Base-by-base conservation (phyloP, 2,329 filamentous ascomycete species). In the Penicillium sp. region DNA sequence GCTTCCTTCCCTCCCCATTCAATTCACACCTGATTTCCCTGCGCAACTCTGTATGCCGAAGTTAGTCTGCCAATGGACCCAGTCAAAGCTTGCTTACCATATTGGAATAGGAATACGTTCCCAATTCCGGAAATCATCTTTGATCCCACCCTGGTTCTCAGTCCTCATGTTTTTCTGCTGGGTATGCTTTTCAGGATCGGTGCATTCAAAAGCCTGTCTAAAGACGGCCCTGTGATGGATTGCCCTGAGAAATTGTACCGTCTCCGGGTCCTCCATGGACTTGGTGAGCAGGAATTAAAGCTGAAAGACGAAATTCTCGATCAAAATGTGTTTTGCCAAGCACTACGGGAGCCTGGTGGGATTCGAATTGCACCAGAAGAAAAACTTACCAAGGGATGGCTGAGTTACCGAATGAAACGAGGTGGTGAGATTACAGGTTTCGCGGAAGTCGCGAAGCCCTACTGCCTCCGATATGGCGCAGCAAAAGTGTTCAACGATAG, bases 401-500 rank as follows among this genome's bases (percentile, higher is more conserved):
- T 74, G 13, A 35, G 61, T 34, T 67, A 57, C 26, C 58, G 59
- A 59, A 71, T 73, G 52, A 59, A 61, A 55, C 58, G 56, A 46
- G 62, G 65, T 14, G 64, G 67, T 36, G 19, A 72, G 57, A 68
- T 75, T 30, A 75, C 64, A 2, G 61, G 67, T 40, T 71, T 73
- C 60, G 49, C 50, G 13, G 55, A 70, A 46, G 60, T 73, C 41
- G 65, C 66, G 7, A 65, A 65, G 59, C 68, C 61, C n/a, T 75
- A 76, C 56, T 54, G 45, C 29, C 66, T 76, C 16, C 65, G 63
- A 61, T 74, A 75, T 56, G 61, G 58, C 26, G 61, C 44, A 61
- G 67, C 67, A 18, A 75, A 75, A 53, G 69, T 61, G 4, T 72
- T 76, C 44, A 74, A 75, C 55, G 53, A 70, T 42, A 74, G 70